Base-by-base conservation (phyloP, 176 grass and related monocot species). In the Elymus sibiricus region DNA sequence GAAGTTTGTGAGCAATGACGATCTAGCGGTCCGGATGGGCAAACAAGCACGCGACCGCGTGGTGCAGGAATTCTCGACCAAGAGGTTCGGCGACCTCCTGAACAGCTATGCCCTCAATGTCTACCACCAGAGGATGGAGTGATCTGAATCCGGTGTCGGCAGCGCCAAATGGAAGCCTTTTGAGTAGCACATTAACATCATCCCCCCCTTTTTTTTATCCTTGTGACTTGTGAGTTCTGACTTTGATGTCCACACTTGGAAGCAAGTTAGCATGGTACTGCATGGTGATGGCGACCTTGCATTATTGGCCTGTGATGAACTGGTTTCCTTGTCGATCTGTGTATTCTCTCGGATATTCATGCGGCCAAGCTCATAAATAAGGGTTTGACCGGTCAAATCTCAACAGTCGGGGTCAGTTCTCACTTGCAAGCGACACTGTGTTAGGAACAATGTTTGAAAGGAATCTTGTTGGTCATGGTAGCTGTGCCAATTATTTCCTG, bases 61-160 rank as follows among this genome's bases (percentile, higher is more conserved):
- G 32, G 89, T 82, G 49, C 75, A 80, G 24, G 87, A 84, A 37
- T 98, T 95, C 79, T 95, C 91, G 6, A 98, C 93, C 15, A 90
- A 93, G 83, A 89, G 86, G 63, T 98, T 98, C 32, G 95, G 95
- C 11, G 91, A 95, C 39, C 87, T 93, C 29, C 82, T 98, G 49
- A 95, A 93, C 80, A 79, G 44, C 76, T 92, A 90, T 58, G 82
- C 90, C 46, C 85, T 95, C 31, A 91, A 93, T 83, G 76, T 87
- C 65, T 93, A 92, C 66, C 92, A 92, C 62, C 77, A 87, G 44
- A 91, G 95, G 79, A 94, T 97, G 1, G 95, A 95, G 58, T 93
- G 84, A 91, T 77, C 29, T 16, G 24, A 22, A 6, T 68, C 10
- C 0, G 0, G 21, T 74, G 74, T 84, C 29, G 11, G 76, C 70